Conservation (phyloP, 1,139 yeast species). For the Debaryomyces coudertii region DNA sequence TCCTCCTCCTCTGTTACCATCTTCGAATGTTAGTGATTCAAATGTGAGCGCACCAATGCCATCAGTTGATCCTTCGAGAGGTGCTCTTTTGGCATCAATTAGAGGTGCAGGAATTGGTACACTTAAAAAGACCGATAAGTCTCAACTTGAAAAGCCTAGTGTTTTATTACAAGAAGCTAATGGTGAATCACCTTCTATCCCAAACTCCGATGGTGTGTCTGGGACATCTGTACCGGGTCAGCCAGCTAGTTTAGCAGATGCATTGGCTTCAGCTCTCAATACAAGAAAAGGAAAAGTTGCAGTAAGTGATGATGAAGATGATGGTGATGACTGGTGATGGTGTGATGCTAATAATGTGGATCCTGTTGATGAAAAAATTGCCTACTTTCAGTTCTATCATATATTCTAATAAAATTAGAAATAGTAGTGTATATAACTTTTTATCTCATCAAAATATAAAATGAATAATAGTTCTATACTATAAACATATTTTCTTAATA, state of each 20-base stretch:
- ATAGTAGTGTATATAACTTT: conserved; percentile 5
- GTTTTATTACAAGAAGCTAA: conserved; percentile 70
- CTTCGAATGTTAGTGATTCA: conserved; percentile 18
- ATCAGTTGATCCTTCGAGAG: conserved; percentile 62
- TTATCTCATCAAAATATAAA: conserved; percentile 5
- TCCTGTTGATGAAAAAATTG: not conserved
- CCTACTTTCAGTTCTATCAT: not conserved
- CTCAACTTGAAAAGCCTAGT: conserved; percentile 79
- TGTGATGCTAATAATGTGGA: not conserved
- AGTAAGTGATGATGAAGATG: conserved; percentile 84
- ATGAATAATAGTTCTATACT: not conserved
- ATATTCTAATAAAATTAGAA: not conserved
- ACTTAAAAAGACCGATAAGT: conserved; percentile 77
- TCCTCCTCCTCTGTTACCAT: conserved; percentile 42
- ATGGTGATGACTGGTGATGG: conserved; percentile 50
- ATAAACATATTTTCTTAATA: not conserved
- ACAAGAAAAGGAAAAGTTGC: conserved; percentile 83
- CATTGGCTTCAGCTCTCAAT: conserved; percentile 82
- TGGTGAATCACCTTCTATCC: conserved; percentile 51
- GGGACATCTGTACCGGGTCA: conserved; percentile 49
- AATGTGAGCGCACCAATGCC: conserved; percentile 28
- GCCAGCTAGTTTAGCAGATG: conserved; percentile 76
- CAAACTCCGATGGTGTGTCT: conserved; percentile 33
- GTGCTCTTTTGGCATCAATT: conserved; percentile 85
- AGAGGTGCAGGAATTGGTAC: conserved; percentile 73